Evolutionary conservation across 140 eudicot genomes (phyloP).

Genomic region (Erigeron philadelphicus): DNA sequence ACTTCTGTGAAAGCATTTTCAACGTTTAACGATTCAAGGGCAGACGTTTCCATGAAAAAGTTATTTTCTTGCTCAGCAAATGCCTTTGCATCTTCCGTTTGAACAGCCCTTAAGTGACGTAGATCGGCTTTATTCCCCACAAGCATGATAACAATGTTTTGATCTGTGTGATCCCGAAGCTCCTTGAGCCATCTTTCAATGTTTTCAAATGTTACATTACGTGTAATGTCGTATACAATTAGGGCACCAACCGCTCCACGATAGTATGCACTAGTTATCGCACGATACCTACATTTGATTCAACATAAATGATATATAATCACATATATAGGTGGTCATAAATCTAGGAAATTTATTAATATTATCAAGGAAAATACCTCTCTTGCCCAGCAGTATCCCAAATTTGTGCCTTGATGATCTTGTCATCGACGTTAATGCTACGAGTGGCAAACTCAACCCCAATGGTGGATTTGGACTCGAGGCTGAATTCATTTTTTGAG

Average conservation of each 20-base stretch:
- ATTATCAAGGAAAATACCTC: conserved; percentile 30
- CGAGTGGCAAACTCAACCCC: conserved; percentile 62
- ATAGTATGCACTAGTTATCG: conserved; percentile 55
- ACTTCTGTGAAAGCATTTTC: conserved; percentile 46
- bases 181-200: conserved; percentile 54
- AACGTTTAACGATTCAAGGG: conserved; percentile 42
- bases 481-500: conserved; percentile 52
- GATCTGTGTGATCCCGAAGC: conserved; percentile 50
- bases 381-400: conserved; percentile 70
- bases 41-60: conserved; percentile 51
- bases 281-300: conserved; percentile 36
- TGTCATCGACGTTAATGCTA: conserved; percentile 42
- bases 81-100: conserved; percentile 40
- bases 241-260: conserved; percentile 61
- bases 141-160: conserved; percentile 45
- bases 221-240: conserved; percentile 46
- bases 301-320: neutral
- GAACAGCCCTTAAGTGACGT: conserved; percentile 42
- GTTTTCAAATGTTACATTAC: conserved; percentile 41
- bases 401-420: conserved; percentile 54
- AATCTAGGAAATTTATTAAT: neutral
- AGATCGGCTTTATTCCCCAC: conserved; percentile 43
- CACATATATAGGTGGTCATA: neutral
- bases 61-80: conserved; percentile 42
- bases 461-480: conserved; percentile 51